Conservation (phyloP, 768 basidiomycete genomes). For the Rhizopogon roseolus region DNA sequence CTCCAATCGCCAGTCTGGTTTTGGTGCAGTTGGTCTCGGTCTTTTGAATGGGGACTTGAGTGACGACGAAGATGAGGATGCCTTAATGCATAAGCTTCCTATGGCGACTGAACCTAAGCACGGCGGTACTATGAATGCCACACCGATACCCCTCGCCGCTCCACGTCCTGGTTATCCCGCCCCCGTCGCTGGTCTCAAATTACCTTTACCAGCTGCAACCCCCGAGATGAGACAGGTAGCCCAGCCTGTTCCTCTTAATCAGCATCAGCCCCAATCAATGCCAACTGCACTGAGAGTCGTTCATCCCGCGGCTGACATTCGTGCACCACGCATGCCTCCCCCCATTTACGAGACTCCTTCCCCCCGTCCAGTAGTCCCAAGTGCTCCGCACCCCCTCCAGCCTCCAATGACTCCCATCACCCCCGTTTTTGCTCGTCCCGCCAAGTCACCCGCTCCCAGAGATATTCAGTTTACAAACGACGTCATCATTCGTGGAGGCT, state of each 20-base stretch:
- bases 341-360: slow-evolving; percentile 27
- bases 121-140: slow-evolving; percentile 2
- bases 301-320: slow-evolving; percentile 14
- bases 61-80: slow-evolving; percentile 32
- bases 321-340: slow-evolving; percentile 21
- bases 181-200: slow-evolving; percentile 60
- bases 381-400: slow-evolving; percentile 66
- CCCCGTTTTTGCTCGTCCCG: slow-evolving; percentile 70
- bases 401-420: slow-evolving; percentile 76
- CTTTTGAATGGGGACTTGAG: slow-evolving; percentile 40
- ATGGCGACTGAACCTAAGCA: slow-evolving; percentile 19
- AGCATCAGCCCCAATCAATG: slow-evolving; percentile 5
- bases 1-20: slow-evolving; percentile 45
- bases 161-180: slow-evolving; percentile 74
- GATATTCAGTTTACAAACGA: slow-evolving; percentile 46
- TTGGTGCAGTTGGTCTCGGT: slow-evolving; percentile 48
- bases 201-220: slow-evolving; percentile 42
- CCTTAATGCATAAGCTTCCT: not conserved
- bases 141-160: slow-evolving; percentile 49
- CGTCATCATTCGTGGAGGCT: slow-evolving; percentile 61
- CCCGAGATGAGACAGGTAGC: slow-evolving; percentile 29
- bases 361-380: slow-evolving; percentile 36
- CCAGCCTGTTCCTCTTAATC: slow-evolving; percentile 12
- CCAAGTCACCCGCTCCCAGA: slow-evolving; percentile 27
- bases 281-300: slow-evolving; percentile 11